phyloP scores from a whole-genome alignment of 2,329 filamentous ascomycete genomes.

The Penicillium concentricum region DNA sequence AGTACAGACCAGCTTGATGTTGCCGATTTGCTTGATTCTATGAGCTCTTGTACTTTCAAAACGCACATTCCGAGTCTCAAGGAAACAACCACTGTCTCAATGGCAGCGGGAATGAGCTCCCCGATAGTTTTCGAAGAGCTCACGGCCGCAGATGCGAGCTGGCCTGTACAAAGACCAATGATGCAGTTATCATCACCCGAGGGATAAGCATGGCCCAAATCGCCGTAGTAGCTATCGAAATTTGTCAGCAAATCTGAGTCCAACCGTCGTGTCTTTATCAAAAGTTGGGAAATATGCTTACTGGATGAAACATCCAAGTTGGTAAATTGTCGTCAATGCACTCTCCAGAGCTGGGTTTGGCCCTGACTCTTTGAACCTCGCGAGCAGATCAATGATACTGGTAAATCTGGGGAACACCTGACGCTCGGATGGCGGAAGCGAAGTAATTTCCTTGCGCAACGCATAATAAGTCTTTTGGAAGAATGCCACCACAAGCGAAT shows the following conservation, averaged over 20 bases:
- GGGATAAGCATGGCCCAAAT: constrained; percentile 43
- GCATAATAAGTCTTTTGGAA: constrained; percentile 45
- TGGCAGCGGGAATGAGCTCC: constrained; percentile 43
- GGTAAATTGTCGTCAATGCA: constrained; percentile 45
- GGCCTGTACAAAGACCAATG: constrained; percentile 46
- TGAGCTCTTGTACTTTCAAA: constrained; percentile 36
- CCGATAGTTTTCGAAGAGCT: constrained; percentile 41
- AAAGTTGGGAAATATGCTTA: constrained; percentile 24
- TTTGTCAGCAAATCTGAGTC: constrained; percentile 15
- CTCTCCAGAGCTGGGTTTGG: constrained; percentile 44
- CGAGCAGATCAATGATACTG: constrained; percentile 39
- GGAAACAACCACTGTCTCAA: constrained; percentile 45
- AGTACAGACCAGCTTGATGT: constrained; percentile 43
- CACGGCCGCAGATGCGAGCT: constrained; percentile 43
- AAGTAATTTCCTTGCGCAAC: constrained; percentile 41
- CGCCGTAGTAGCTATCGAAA: constrained; percentile 40
- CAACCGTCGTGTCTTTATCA: not conserved
- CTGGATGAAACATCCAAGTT: constrained; percentile 46
- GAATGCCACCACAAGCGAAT: constrained; percentile 43
- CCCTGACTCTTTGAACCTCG: constrained; percentile 32
- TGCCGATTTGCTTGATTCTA: constrained; percentile 31
- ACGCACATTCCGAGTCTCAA: constrained; percentile 46
- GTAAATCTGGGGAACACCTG: constrained; percentile 41
- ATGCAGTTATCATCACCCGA: constrained; percentile 37
- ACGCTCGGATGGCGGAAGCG: constrained; percentile 35